Conservation (phyloP, 768 basidiomycete species). For the Termitomyces sp. region DNA sequence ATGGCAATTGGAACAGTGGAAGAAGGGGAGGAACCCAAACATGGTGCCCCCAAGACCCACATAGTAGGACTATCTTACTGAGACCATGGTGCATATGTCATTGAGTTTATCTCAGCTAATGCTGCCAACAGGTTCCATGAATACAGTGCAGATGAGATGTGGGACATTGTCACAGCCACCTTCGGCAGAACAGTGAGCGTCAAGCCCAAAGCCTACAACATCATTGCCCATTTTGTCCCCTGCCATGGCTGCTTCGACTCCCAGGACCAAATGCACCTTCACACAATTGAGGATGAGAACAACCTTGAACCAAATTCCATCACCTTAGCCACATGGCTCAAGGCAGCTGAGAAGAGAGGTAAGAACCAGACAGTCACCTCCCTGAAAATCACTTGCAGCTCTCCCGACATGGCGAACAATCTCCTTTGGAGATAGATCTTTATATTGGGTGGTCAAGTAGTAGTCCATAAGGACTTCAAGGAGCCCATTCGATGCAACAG, state of each 20-base stretch:
- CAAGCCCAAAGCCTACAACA: neutral
- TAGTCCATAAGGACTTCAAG: neutral
- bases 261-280: neutral
- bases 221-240: neutral
- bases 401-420: neutral
- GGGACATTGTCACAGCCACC: neutral
- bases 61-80: neutral
- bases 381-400: neutral
- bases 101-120: neutral
- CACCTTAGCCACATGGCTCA: neutral
- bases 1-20: neutral
- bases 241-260: neutral
- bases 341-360: neutral
- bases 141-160: neutral
- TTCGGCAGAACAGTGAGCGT: neutral
- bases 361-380: neutral
- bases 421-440: neutral
- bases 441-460: neutral
- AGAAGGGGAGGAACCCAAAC: too few relatives aligned
- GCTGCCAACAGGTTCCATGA: neutral
- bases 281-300: neutral
- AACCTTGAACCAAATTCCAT: neutral
- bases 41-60: neutral
- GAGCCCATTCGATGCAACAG: neutral
- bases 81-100: neutral